Conservation (phyloP, 2,329 filamentous ascomycete species). For the Xylariaceae sp. region DNA sequence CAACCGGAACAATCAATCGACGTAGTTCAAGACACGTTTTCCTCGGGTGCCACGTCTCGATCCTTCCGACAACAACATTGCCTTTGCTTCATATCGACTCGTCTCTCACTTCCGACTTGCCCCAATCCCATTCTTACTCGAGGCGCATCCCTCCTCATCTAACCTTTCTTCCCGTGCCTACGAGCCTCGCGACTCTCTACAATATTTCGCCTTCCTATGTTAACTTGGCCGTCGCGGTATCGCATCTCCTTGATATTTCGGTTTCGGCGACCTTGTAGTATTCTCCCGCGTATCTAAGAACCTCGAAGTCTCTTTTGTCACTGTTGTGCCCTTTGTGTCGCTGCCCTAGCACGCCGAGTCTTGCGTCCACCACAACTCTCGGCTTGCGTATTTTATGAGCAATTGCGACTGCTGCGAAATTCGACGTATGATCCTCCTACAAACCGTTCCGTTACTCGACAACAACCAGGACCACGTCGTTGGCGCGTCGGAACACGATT, state of each 20-base stretch:
- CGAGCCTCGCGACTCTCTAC: conserved; percentile 32
- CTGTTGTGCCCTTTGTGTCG: conserved; percentile 37
- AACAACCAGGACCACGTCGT: conserved; percentile 20
- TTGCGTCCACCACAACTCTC: conserved; percentile 6
- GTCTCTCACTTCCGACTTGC: conserved; percentile 28
- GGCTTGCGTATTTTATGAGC: conserved; percentile 13
- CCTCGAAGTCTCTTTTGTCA: conserved; percentile 37
- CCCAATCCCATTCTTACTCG: conserved; percentile 34
- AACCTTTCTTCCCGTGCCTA: conserved; percentile 28
- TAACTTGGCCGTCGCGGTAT: conserved; percentile 26
- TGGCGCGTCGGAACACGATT: conserved; percentile 50
- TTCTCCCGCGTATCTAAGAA: conserved; percentile 26
- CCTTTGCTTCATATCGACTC: conserved; percentile 32
- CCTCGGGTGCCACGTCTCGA: conserved; percentile 30
- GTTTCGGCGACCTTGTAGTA: conserved; percentile 21
- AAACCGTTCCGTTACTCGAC: conserved; percentile 16
- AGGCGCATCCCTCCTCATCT: conserved; percentile 38
- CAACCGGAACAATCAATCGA: conserved; percentile 31
- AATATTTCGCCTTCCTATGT: conserved; percentile 21
- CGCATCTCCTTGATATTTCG: conserved; percentile 21
- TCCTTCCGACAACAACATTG: conserved; percentile 29
- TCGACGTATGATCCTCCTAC: conserved; percentile 22
- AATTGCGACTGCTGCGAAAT: conserved; percentile 18
- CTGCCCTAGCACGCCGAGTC: conserved; percentile 18
- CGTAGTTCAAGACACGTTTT: conserved; percentile 26